Evolutionary conservation across 73 alveolate genomes (phyloP).

Genomic region (Paramecium sonneborni): DNA sequence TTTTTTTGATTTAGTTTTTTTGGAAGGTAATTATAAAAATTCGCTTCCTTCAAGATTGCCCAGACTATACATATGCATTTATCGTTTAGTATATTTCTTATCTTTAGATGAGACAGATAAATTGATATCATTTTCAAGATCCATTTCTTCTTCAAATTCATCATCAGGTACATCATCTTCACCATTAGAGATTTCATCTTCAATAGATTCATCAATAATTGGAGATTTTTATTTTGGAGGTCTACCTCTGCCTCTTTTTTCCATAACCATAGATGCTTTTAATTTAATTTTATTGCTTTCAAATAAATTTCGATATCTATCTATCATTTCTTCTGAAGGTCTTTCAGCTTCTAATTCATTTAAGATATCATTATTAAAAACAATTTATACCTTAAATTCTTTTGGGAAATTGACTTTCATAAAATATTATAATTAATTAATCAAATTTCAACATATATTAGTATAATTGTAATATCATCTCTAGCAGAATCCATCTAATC

Average conservation of each 20-base stretch:
- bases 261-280: slow-evolving; percentile 37
- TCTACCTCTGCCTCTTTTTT: slow-evolving; percentile 31
- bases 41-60: background rate
- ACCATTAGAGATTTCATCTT: background rate
- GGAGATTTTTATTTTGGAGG: slow-evolving; percentile 18
- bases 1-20: background rate
- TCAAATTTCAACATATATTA: background rate
- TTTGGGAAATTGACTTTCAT: background rate
- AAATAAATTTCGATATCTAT: background rate
- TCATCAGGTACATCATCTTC: slow-evolving; percentile 42
- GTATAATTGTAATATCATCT: background rate
- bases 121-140: background rate
- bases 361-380: slow-evolving; percentile 3
- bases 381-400: background rate
- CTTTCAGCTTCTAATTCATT: slow-evolving; percentile 46
- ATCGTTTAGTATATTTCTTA: background rate
- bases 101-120: slow-evolving; percentile 15
- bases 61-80: background rate
- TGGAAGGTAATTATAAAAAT: background rate
- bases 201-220: background rate
- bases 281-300: background rate
- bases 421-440: background rate
- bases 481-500: background rate
- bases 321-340: slow-evolving; percentile 32
- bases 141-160: slow-evolving; percentile 4